A percentile compares a stretch with the other conserved stretches of the same genome.
These are phyloP conservation scores for Aspergillus asperescens DNA, from an alignment of 495 filamentous ascomycete species.

Conservation along the genomic window DNA sequence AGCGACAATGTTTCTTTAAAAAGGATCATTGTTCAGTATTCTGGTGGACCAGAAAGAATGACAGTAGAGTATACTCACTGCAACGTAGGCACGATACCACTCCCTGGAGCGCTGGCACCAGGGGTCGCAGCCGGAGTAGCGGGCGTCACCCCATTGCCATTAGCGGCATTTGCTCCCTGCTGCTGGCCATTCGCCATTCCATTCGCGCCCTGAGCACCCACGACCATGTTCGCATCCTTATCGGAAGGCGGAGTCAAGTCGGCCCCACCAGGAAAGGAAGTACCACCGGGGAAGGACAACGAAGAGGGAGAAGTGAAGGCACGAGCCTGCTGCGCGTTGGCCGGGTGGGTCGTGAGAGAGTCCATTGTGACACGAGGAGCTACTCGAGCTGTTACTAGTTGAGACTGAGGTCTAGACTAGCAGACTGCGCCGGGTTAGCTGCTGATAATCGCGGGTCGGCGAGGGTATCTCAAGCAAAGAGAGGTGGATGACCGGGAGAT, in stretches of 20 bases:
- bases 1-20: constrained; percentile 95
- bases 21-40: constrained; percentile 54
- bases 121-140: constrained; percentile 94
- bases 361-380: constrained; percentile 62
- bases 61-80: constrained; percentile 76
- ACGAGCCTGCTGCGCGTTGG: constrained; percentile 82
- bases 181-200: constrained; percentile 51
- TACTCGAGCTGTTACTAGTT: constrained; percentile 24
- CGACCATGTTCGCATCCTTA: constrained; percentile 46
- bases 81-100: constrained; percentile 93
- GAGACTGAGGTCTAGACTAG: constrained; percentile 19
- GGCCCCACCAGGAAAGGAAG: constrained; percentile 75
- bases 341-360: constrained; percentile 80
- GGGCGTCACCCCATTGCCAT: constrained; percentile 84
- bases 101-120: constrained; percentile 69
- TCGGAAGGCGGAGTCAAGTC: constrained; percentile 76
- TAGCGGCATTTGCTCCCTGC: constrained; percentile 56
- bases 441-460: neutral
- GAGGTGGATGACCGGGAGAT: neutral
- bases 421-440: constrained; percentile 13
- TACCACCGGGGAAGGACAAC: constrained; percentile 82
- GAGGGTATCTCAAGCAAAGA: constrained; percentile 1
- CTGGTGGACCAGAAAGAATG: constrained; percentile 42
- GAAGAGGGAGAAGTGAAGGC: constrained; percentile 86
- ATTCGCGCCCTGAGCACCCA: constrained; percentile 46